A percentile compares a stretch with the other conserved stretches of the same genome.
phyloP scores from a whole-genome alignment of 2,329 filamentous ascomycete genomes.

The Dendrostoma leiphaemia region DNA sequence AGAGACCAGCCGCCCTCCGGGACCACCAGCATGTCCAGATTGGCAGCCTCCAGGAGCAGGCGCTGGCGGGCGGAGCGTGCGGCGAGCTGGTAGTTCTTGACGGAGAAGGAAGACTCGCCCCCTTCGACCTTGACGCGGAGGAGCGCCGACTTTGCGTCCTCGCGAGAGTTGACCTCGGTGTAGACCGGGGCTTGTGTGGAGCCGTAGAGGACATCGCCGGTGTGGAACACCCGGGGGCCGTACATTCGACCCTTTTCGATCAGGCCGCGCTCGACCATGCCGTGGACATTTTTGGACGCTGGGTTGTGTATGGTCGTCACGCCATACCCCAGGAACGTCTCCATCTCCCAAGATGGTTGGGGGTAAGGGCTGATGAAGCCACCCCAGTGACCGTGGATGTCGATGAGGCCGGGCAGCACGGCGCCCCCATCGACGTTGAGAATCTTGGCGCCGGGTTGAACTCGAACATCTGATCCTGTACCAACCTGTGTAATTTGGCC shows the following conservation, averaged over 20 bases:
- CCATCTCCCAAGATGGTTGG: neutral
- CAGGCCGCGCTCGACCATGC: no score
- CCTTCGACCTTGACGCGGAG: neutral
- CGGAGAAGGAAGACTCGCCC: neutral
- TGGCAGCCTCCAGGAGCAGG: neutral
- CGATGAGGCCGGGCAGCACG: neutral
- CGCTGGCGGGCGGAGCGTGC: neutral
- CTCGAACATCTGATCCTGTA: no score
- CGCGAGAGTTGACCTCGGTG: no score
- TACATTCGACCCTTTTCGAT: no score
- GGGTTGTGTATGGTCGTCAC: neutral
- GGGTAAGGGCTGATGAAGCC: neutral
- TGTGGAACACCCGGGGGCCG: no score
- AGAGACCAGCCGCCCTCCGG: neutral
- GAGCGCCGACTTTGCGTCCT: no score
- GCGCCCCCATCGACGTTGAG: no score
- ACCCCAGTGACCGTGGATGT: neutral
- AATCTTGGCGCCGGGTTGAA: no score
- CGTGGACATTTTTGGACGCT: no score
- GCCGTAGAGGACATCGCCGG: no score
- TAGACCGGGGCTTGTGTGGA: no score
- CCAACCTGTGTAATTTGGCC: no score
- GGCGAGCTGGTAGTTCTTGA: neutral
- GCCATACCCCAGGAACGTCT: neutral
- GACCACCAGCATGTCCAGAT: neutral